These are phyloP conservation scores for Volvox reticuliferus DNA, from an alignment of 139 green algal species.

Conservation along the genomic window DNA sequence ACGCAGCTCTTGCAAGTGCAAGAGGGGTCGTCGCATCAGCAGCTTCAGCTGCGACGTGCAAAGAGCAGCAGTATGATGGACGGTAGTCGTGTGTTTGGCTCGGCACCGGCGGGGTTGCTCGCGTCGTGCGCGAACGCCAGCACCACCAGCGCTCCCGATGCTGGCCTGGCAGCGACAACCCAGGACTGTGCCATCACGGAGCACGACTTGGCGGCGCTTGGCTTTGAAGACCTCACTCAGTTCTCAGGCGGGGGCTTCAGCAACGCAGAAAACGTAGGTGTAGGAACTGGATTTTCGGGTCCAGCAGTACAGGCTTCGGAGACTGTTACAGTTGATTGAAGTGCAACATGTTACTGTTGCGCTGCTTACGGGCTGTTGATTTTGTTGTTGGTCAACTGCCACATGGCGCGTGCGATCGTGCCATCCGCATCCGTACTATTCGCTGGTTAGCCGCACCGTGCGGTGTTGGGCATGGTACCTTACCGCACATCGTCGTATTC, in stretches of 20 bases:
- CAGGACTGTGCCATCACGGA: slow-evolving; percentile 44
- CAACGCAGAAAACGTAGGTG: slow-evolving; percentile 7
- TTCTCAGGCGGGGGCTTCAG: slow-evolving; percentile 1
- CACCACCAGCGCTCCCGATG: not conserved
- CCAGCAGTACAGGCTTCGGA: not conserved
- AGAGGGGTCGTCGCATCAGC: not conserved
- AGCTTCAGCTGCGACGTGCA: not conserved
- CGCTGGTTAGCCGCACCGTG: too few relatives aligned
- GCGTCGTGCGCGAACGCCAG: not conserved
- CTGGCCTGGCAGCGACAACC: not conserved
- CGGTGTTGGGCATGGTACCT: too few relatives aligned
- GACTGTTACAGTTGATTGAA: not conserved
- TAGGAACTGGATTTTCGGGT: not conserved
- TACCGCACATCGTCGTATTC: too few relatives aligned
- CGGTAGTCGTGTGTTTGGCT: not conserved
- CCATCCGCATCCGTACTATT: too few relatives aligned
- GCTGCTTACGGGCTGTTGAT: too few relatives aligned
- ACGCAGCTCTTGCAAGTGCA: not conserved
- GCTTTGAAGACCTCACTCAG: slow-evolving; percentile 45
- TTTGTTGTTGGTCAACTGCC: too few relatives aligned
- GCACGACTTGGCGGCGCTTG: slow-evolving; percentile 24
- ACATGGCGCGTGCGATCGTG: too few relatives aligned
- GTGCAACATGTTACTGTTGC: too few relatives aligned
- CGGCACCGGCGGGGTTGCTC: not conserved
- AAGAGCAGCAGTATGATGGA: slow-evolving; percentile 35